Evolutionary conservation across 192 early-diverging fungal genomes (phyloP).

Genomic region (Anaeromyces robustus): DNA sequence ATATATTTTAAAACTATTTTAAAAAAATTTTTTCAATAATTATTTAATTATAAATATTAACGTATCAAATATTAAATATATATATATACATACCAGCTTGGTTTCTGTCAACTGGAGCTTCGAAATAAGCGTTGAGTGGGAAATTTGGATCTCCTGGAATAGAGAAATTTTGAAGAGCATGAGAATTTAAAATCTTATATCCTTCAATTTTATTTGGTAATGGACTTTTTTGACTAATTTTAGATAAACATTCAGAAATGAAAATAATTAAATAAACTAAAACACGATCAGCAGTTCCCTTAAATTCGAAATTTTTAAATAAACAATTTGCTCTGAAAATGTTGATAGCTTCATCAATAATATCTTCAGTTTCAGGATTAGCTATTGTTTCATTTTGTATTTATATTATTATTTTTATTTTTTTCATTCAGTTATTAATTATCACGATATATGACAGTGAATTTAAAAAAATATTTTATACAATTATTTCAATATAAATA

Average conservation of each 20-base stretch:
- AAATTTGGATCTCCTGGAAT: conserved; percentile 87
- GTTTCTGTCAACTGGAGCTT: conserved; percentile 42
- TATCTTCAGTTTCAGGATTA: conserved; percentile 53
- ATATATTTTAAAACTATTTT: too few relatives aligned
- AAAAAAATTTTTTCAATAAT: too few relatives aligned
- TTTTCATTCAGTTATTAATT: too few relatives aligned
- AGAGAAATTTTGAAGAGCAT: conserved; percentile 78
- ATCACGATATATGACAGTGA: too few relatives aligned
- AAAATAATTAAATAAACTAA: conserved; percentile 89
- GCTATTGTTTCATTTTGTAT: conserved; percentile 22
- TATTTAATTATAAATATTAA: too few relatives aligned
- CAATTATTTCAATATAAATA: too few relatives aligned
- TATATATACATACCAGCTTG: conserved; percentile 49
- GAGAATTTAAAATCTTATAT: conserved; percentile 54
- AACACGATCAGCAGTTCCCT: conserved; percentile 79
- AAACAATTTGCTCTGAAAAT: conserved; percentile 92
- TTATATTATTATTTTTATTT: neutral
- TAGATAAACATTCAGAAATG: conserved; percentile 59
- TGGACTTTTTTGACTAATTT: conserved; percentile 27
- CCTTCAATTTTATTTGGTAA: conserved; percentile 56
- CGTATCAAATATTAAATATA: too few relatives aligned
- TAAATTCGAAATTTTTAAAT: conserved; percentile 99
- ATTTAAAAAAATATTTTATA: too few relatives aligned
- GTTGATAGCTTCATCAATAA: conserved; percentile 85
- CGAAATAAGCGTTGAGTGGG: conserved; percentile 82